A percentile compares a stretch with the other conserved stretches of the same genome.
phyloP scores from a whole-genome alignment of 75 land plant genomes.

The Selaginella moellendorffii region DNA sequence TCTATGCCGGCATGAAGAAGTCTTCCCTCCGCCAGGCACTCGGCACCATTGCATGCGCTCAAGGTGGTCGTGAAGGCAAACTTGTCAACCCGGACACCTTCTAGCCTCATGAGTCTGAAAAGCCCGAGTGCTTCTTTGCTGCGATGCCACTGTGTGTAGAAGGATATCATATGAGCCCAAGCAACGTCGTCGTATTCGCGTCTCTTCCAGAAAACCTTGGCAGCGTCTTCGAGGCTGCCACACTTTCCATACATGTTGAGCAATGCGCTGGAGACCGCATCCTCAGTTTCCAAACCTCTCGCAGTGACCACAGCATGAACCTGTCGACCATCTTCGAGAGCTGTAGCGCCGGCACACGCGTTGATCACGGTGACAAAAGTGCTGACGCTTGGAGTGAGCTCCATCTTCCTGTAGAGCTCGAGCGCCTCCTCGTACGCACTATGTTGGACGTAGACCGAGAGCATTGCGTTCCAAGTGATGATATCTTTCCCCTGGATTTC shows the following conservation, averaged over 20 bases:
- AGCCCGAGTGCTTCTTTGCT: neutral
- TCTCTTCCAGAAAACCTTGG: neutral
- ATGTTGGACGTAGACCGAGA: constrained; percentile 7
- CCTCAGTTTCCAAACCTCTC: neutral
- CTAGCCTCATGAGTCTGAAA: neutral
- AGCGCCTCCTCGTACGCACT: constrained; percentile 6
- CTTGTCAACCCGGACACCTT: neutral
- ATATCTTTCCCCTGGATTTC: neutral
- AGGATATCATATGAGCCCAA: neutral
- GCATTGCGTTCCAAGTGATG: constrained; percentile 20
- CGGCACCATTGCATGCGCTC: neutral
- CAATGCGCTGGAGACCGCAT: constrained; percentile 1
- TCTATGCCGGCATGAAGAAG: neutral
- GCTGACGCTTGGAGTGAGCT: neutral
- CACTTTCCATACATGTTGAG: constrained; percentile 12
- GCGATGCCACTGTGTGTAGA: neutral
- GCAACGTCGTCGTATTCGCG: neutral
- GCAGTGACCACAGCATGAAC: constrained; percentile 8
- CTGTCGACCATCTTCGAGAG: neutral
- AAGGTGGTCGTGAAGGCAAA: neutral
- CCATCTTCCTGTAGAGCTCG: constrained; percentile 1
- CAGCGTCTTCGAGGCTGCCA: neutral
- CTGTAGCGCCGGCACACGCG: constrained; percentile 3
- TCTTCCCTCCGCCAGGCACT: neutral
- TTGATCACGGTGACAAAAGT: constrained; percentile 7